Base-by-base conservation (phyloP, 2,329 filamentous ascomycete genomes). In the Aspergillus candidus region DNA sequence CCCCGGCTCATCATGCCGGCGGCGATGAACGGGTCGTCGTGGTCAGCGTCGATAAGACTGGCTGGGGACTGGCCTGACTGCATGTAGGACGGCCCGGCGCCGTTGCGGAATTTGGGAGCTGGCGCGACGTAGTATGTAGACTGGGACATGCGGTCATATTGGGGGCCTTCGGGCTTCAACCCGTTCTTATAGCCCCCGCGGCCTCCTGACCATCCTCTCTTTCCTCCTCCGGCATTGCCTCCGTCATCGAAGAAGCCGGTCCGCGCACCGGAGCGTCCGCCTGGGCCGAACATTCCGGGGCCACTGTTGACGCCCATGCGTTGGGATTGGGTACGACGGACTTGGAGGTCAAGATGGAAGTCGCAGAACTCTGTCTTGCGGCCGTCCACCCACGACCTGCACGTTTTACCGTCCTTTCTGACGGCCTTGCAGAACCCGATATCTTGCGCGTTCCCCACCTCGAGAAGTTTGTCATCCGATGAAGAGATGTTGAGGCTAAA, bases 321-420 rank as follows among this genome's bases (percentile, higher is more conserved):
- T 1, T 76, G 73, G 10, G 79, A 73, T 27, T 79, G 75, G 60
- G 80, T 78, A 60, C 87, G 90, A 43, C 82, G 78, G 3, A 97
- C 71, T 18, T 88, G 84, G 18, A 88, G 73, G 55, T 94, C 89
- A 53, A 94, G 81, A 66, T 98, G 93, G 55, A 85, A 98, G 52
- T 95, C 89, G 69, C 93, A 98, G 62, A 86, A 88, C 56, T 94
- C 83, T 0, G 90, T 95, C 57, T 89, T 87, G 41, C 88, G 82
- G 52, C 79, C 81, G 65, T 98, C 91, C 47, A 98, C 76, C 93
- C 93, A 98, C 22, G 79, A 72, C 30, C 78, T 81, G 65, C 93
- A 98, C 37, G 77, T 71, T 44, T 86, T 78, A 32, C 93, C 91
- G 60, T 96, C 88, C 59, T 86, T 91, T 62, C 86, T 88, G 51